These are phyloP conservation scores for Niveomyces coronatus DNA, from an alignment of 2,329 filamentous ascomycete genomes.

Conservation along the genomic window DNA sequence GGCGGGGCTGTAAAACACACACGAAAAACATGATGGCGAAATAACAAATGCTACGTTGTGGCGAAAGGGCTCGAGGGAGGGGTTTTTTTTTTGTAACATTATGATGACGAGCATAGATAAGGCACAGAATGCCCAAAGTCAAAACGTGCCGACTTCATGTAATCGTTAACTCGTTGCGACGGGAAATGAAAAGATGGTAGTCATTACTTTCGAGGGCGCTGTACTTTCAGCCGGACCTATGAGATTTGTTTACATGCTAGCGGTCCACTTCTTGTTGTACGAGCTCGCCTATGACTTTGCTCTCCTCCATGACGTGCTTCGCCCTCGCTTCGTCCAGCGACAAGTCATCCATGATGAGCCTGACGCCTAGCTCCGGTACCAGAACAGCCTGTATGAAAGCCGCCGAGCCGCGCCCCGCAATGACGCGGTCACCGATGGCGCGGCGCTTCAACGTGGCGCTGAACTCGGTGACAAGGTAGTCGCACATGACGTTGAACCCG, in stretches of 20 bases:
- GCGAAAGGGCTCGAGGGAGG: too few relatives aligned
- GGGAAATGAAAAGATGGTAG: too few relatives aligned
- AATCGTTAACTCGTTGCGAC: too few relatives aligned
- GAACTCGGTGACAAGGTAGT: conserved; percentile 53
- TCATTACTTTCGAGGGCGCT: too few relatives aligned
- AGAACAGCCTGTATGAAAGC: conserved; percentile 65
- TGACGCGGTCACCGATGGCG: conserved; percentile 52
- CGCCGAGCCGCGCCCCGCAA: conserved; percentile 55
- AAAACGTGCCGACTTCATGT: too few relatives aligned
- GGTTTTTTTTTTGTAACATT: background rate
- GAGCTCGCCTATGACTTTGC: conserved; percentile 55
- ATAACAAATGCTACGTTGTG: too few relatives aligned
- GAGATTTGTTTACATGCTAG: background rate
- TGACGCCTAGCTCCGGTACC: conserved; percentile 58
- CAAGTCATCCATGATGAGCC: conserved; percentile 49
- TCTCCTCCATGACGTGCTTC: conserved; percentile 51
- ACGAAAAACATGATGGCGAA: too few relatives aligned
- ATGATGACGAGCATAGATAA: too few relatives aligned
- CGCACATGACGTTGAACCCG: conserved; percentile 62
- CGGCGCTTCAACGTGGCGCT: conserved; percentile 49
- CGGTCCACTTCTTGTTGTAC: conserved; percentile 27
- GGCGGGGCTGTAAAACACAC: conserved; percentile 50
- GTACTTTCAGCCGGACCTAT: too few relatives aligned
- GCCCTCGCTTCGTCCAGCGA: conserved; percentile 31
- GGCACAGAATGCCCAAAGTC: too few relatives aligned